phyloP scores from a whole-genome alignment of 2,329 filamentous ascomycete species.

The Raffaelea arxii region DNA sequence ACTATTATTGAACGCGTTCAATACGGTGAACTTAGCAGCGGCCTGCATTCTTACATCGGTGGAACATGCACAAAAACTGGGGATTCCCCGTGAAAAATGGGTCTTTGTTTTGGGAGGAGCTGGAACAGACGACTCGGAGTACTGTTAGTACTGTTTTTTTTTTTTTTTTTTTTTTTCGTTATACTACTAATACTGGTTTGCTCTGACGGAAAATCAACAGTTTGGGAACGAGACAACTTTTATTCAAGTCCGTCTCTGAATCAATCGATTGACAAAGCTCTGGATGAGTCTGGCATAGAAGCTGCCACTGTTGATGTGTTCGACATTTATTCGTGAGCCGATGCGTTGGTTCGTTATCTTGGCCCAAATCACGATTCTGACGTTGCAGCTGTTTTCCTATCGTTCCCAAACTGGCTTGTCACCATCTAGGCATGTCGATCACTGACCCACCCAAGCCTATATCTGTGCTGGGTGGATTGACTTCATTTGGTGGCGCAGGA shows the following conservation, averaged over 20 bases:
- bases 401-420: conserved; percentile 10
- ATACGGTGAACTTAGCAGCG: conserved; percentile 9
- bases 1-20: conserved; percentile 9
- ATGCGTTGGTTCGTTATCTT: background rate
- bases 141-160: too few species aligned
- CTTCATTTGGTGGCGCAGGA: conserved; percentile 10
- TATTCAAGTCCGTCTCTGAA: conserved; percentile 6
- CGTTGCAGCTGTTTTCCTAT: conserved; percentile 5
- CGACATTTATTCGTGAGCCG: conserved; percentile 6
- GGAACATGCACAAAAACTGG: conserved; percentile 4
- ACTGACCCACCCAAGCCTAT: conserved; percentile 3
- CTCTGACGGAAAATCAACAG: background rate
- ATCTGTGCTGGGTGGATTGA: conserved; percentile 6
- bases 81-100: conserved; percentile 5
- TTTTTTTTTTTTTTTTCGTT: too few species aligned
- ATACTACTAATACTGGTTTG: too few species aligned
- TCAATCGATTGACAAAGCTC: conserved; percentile 5
- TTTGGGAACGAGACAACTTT: conserved; percentile 7
- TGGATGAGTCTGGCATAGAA: conserved; percentile 3
- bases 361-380: too few species aligned
- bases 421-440: conserved; percentile 5
- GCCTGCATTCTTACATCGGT: conserved; percentile 8
- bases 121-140: conserved; percentile 6
- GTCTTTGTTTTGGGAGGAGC: conserved; percentile 6
- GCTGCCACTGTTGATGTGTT: conserved; percentile 4